Base-by-base conservation (phyloP, 768 basidiomycete species). In the Sarcodon aspratus region DNA sequence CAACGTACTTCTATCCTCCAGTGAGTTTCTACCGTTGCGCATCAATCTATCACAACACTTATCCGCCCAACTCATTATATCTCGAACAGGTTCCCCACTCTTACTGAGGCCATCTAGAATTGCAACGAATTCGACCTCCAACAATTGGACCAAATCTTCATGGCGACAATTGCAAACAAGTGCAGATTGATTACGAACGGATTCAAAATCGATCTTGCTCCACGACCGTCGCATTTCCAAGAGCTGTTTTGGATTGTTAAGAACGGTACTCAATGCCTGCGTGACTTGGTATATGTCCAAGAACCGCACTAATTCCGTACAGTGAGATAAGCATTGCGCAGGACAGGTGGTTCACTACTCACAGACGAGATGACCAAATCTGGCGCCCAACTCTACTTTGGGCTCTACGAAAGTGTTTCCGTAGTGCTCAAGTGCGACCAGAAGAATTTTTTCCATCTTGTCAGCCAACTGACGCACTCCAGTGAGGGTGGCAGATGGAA, bases 251-350 rank as follows among this genome's bases (percentile, higher is more conserved):
- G 80, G 84, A 63, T 88, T 91, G 34, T 83, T 86, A 46, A 92
- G 74, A 50, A 93, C 88, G n/a, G 87, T 88, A 56, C 78, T 84
- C 47, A 93, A 69, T 11, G 90, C 90, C 59, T 91, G 88, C 0
- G 89, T 90, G 47, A 93, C 88, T 64, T 92, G 90, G 61, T 87
- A 91, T 48, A 93, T 91, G 59, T 93, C 89, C 50, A 93, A 74
- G 72, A 87, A 93, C 60, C 89, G 83, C 65, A 92, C 89, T 91
- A 36, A 33, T 17, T 56, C 49, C 21, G 21, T 27, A 27, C 21
- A 27, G 21, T 56, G 52, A 48, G 44, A 34, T 35, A 42, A 34
- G 18, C 38, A 45, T 34, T 21, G 18, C 34, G 33, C 21, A 37
- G 45, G 38, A 42, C 9, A 44, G 36, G 21, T 44, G 34, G 15